Conservation (phyloP, 129 eudicot species). For the Daucus carota region DH1_v3.0 NC_030385.2:2998001-2998500, state of each 20-base stretch:
- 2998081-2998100: conserved; percentile 80
- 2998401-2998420: not conserved
- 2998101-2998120: not conserved
- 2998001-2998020: conserved; percentile 75
- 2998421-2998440: not conserved
- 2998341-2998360: conserved; percentile 99
- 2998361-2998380: conserved; percentile 98
- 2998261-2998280: not conserved
- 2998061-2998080: conserved; percentile 92
- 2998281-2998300: conserved; percentile 69
- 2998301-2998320: conserved; percentile 84
- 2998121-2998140: not conserved
- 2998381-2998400: conserved; percentile 22
- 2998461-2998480: not conserved
- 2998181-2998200: not conserved
- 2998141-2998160: not conserved
- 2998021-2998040: conserved; percentile 87
- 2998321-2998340: conserved; percentile 91
- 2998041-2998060: conserved; percentile 96
- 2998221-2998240: not conserved
- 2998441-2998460: not conserved
- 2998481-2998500: not conserved
- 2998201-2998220: not conserved
- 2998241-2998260: conserved; percentile 3
- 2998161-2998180: not conserved